phyloP scores from a whole-genome alignment of 371 early-diverging fungal genomes.

The Mortierella sp. region DNA sequence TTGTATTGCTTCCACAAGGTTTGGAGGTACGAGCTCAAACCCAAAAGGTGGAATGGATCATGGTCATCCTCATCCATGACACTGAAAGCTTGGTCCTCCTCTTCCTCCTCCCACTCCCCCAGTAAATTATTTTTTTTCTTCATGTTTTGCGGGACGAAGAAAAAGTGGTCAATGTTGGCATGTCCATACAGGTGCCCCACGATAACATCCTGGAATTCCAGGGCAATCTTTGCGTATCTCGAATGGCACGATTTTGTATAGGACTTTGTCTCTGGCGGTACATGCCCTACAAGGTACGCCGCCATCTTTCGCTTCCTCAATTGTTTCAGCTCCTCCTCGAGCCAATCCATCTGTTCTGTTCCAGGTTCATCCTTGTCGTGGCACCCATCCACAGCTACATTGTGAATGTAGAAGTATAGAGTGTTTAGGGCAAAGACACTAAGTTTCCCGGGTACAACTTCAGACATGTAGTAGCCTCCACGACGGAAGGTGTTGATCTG shows the following conservation, averaged over 20 bases:
- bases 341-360: constrained; percentile 76
- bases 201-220: constrained; percentile 71
- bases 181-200: constrained; percentile 85
- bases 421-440: constrained; percentile 77
- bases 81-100: constrained; percentile 3
- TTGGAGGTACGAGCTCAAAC: constrained; percentile 34
- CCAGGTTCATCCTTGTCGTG: constrained; percentile 67
- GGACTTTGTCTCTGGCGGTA: constrained; percentile 75
- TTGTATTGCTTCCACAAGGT: constrained; percentile 53
- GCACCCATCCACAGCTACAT: constrained; percentile 78
- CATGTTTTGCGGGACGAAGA: constrained; percentile 42
- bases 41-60: constrained; percentile 25
- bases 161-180: constrained; percentile 84
- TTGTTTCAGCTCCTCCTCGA: constrained; percentile 65
- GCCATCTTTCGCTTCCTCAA: constrained; percentile 46
- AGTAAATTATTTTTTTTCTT: neutral
- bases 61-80: constrained; percentile 6
- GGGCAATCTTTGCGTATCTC: constrained; percentile 70
- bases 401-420: constrained; percentile 76
- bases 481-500: constrained; percentile 68
- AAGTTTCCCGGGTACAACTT: constrained; percentile 63
- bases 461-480: constrained; percentile 77
- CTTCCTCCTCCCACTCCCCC: neutral
- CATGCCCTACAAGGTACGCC: constrained; percentile 82
- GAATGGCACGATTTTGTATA: constrained; percentile 73